Conservation (phyloP, 2,329 filamentous ascomycete genomes). For the Colletotrichum liaoningense region DNA sequence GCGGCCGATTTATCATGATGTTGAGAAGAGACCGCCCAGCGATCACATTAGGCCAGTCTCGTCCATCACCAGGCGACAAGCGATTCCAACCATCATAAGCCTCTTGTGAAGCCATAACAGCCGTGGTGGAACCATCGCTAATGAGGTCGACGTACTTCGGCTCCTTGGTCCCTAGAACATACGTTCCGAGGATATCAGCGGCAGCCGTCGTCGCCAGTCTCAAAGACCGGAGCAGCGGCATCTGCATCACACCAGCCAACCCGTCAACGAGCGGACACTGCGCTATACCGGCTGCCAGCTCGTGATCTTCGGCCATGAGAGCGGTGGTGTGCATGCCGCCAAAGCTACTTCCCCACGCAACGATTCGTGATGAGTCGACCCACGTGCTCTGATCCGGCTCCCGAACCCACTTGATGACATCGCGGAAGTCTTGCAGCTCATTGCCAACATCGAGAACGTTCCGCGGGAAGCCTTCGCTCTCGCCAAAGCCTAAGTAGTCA, state of each 20-base stretch:
- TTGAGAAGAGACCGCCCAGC: conserved; percentile 24
- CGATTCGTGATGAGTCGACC: conserved; percentile 17
- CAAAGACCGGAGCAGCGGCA: conserved; percentile 14
- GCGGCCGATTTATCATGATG: conserved; percentile 13
- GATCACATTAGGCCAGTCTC: conserved; percentile 11
- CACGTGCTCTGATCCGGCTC: conserved; percentile 10
- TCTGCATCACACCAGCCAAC: conserved; percentile 7
- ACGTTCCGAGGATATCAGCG: conserved; percentile 2
- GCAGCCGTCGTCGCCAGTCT: conserved; percentile 9
- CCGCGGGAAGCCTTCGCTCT: conserved; percentile 23
- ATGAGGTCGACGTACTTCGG: conserved; percentile 23
- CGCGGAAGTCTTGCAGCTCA: conserved; percentile 25
- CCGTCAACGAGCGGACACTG: conserved; percentile 29
- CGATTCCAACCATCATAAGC: conserved; percentile 20
- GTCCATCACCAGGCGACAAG: not conserved
- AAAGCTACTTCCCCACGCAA: conserved; percentile 30
- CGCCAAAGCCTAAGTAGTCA: conserved; percentile 29
- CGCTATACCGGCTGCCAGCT: conserved; percentile 16
- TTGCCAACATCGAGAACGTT: conserved; percentile 19
- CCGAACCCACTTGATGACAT: conserved; percentile 23
- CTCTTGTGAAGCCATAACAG: conserved; percentile 20
- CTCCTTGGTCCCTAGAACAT: not conserved
- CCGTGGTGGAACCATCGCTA: conserved; percentile 19
- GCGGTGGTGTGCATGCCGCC: conserved; percentile 29
- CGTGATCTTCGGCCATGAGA: conserved; percentile 21